Percentiles rank a stretch among this genome's conserved stretches.
These are phyloP conservation scores for Alternaria consortialis DNA, from an alignment of 2,329 filamentous ascomycete species.

Conservation along the genomic window DNA sequence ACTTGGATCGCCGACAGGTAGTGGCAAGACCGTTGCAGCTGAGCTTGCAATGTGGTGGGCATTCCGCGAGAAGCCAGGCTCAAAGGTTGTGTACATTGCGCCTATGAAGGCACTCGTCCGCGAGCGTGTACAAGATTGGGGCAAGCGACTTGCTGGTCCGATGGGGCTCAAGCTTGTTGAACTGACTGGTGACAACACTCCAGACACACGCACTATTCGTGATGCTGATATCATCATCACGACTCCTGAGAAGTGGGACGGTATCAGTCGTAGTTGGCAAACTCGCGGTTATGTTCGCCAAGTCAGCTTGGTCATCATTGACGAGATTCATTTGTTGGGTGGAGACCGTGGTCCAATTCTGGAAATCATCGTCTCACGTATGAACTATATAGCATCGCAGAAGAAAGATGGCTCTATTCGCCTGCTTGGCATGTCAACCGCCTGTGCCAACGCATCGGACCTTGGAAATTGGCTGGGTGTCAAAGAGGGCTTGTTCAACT, in stretches of 20 bases:
- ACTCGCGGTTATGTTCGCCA: slow-evolving; percentile 95
- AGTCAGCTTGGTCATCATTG: slow-evolving; percentile 95
- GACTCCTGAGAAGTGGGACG: slow-evolving; percentile 99
- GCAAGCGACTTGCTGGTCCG: slow-evolving; percentile 77
- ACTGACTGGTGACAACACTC: slow-evolving; percentile 96
- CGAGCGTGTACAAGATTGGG: slow-evolving; percentile 96
- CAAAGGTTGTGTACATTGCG: slow-evolving; percentile 98
- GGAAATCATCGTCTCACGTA: slow-evolving; percentile 90
- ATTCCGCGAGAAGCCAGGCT: slow-evolving; percentile 90
- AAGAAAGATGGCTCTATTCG: slow-evolving; percentile 85
- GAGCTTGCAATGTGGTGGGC: slow-evolving; percentile 99
- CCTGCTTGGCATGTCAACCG: slow-evolving; percentile 97
- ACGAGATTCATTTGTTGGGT: slow-evolving; percentile 97
- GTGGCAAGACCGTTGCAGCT: slow-evolving; percentile 95
- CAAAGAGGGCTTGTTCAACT: slow-evolving; percentile 94
- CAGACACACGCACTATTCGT: slow-evolving; percentile 92
- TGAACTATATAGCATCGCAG: slow-evolving; percentile 98
- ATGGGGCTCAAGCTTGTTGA: slow-evolving; percentile 93
- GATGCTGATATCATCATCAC: slow-evolving; percentile 98
- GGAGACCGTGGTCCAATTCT: slow-evolving; percentile 96
- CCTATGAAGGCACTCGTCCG: slow-evolving; percentile 99
- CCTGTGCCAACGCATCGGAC: slow-evolving; percentile 94
- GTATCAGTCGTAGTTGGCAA: slow-evolving; percentile 98
- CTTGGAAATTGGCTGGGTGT: slow-evolving; percentile 97
- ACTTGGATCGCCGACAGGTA: slow-evolving; percentile 93